These are phyloP conservation scores for Cercospora sp. DNA, from an alignment of 2,329 filamentous ascomycete species.

Conservation along the genomic window DNA sequence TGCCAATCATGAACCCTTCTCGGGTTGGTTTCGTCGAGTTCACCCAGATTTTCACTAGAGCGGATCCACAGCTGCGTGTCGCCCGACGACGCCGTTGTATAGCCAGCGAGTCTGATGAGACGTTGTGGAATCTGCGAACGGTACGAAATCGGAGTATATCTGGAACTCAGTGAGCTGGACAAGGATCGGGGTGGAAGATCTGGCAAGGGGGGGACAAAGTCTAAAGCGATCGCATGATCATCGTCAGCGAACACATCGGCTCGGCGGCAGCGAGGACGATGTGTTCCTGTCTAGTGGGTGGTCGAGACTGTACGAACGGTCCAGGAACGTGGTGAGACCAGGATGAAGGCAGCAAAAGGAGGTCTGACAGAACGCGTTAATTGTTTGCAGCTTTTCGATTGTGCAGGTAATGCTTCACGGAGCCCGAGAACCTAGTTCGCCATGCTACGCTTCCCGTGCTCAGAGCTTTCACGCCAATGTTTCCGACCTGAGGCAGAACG, in stretches of 20 bases:
- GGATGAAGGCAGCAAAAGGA: neutral
- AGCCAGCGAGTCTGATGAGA: neutral
- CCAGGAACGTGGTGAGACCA: neutral
- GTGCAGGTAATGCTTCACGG: neutral
- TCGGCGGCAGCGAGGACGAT: neutral
- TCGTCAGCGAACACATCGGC: neutral
- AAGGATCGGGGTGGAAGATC: neutral
- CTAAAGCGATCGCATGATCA: neutral
- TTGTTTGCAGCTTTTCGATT: neutral
- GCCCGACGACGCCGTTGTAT: neutral
- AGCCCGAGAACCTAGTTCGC: neutral
- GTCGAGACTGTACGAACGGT: neutral
- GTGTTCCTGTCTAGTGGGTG: neutral
- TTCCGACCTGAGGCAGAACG: neutral
- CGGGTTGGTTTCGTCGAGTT: neutral
- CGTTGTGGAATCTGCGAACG: neutral
- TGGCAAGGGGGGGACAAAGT: neutral
- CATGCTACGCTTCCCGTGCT: neutral
- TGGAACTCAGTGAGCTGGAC: neutral
- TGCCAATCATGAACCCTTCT: slow-evolving; percentile 1
- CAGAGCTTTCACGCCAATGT: neutral
- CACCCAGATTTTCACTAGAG: neutral
- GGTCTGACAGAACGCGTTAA: neutral
- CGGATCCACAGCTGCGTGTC: neutral
- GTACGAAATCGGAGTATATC: slow-evolving; percentile 15